Evolutionary conservation across 1,284 basidiomycete species (phyloP).

Genomic region (Amylostereum areolatum): DNA sequence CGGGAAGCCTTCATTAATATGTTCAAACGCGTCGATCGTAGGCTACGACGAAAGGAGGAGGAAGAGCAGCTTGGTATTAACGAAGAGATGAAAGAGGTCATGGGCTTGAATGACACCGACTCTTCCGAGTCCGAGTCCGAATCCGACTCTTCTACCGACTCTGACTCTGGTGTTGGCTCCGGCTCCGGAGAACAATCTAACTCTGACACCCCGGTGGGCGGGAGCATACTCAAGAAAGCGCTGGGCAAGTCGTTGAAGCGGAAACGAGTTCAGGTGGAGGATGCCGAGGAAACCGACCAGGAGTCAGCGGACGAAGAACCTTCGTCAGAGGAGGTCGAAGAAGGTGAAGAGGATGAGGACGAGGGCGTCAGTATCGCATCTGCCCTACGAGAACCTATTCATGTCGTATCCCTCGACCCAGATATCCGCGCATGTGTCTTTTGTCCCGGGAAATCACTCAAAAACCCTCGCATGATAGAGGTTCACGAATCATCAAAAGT

Average conservation of each 20-base stretch:
- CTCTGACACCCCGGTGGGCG: no score
- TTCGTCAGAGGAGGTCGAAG: constrained; percentile 17
- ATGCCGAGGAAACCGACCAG: constrained; percentile 15
- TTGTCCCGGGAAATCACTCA: constrained; percentile 73
- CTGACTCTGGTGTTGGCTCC: constrained; percentile 22
- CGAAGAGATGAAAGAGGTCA: constrained; percentile 59
- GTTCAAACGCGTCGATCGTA: constrained; percentile 80
- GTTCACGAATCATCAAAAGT: constrained; percentile 64
- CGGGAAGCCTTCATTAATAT: constrained; percentile 31
- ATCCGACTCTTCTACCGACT: constrained; percentile 36
- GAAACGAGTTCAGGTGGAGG: constrained; percentile 18
- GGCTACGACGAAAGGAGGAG: constrained; percentile 55
- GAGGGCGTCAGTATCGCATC: constrained; percentile 39
- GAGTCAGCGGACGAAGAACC: constrained; percentile 20
- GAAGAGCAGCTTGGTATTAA: constrained; percentile 70
- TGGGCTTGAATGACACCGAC: constrained; percentile 73
- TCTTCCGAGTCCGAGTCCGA: constrained; percentile 66
- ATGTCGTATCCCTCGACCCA: constrained; percentile 47
- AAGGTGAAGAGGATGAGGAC: constrained; percentile 21
- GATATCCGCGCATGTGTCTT: constrained; percentile 57
- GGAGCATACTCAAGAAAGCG: neutral
- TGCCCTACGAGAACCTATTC: constrained; percentile 60
- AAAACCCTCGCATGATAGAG: constrained; percentile 54
- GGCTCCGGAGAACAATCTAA: constrained; percentile 6
- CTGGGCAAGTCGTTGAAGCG: constrained; percentile 4